phyloP scores from a whole-genome alignment of 768 basidiomycete species.

The Auricularia sp. region DNA sequence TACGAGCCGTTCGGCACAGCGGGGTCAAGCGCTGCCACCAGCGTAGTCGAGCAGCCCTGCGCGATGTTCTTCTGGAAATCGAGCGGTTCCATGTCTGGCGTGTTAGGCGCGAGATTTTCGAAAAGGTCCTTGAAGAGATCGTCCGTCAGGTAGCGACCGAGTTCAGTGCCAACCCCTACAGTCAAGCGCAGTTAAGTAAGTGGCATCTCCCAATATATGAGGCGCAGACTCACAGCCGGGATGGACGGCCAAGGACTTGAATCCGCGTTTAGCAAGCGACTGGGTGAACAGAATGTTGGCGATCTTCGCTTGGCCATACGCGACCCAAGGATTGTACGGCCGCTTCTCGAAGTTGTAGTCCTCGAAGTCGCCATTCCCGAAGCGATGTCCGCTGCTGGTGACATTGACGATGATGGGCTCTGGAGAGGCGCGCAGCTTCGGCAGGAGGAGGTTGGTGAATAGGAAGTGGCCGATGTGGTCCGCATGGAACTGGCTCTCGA shows the following conservation, averaged over 20 bases:
- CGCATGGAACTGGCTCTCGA: not conserved
- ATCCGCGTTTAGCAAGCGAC: not conserved
- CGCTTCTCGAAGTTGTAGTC: not conserved
- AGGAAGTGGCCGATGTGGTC: not conserved
- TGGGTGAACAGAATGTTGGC: constrained; percentile 32
- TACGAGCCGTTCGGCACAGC: not conserved
- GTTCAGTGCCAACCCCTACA: not conserved
- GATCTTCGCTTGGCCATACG: constrained; percentile 29
- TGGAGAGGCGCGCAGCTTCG: not conserved
- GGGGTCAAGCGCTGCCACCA: not conserved
- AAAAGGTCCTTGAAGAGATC: not conserved
- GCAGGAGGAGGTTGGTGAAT: constrained; percentile 1
- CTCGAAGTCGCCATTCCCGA: not conserved
- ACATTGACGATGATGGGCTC: not conserved
- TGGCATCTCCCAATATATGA: too few relatives aligned
- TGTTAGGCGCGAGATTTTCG: not conserved
- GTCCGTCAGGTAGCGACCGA: not conserved
- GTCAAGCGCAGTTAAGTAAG: not conserved
- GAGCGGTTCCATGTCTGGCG: not conserved
- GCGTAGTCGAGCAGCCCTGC: not conserved
- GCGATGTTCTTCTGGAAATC: not conserved
- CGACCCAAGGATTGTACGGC: not conserved
- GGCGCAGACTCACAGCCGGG: not conserved
- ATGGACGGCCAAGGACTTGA: not conserved
- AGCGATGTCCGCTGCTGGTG: not conserved